Conservation (phyloP, 2,329 filamentous ascomycete species). For the Penicillium sp. region DNA sequence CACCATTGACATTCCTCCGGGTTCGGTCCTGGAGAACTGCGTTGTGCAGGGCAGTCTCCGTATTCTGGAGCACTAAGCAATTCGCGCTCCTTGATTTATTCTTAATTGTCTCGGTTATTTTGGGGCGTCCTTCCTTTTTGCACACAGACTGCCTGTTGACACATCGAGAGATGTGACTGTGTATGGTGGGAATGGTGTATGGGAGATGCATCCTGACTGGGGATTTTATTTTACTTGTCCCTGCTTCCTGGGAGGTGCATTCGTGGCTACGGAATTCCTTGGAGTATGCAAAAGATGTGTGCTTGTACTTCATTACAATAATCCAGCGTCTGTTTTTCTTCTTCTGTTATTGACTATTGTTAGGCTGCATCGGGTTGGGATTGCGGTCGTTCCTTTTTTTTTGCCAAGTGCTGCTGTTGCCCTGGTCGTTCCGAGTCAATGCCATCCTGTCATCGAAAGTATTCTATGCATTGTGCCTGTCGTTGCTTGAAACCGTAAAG, state of each 20-base stretch:
- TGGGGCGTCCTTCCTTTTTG: neutral
- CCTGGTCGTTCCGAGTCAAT: constrained; percentile 21
- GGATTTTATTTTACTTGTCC: constrained; percentile 8
- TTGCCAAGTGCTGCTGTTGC: constrained; percentile 20
- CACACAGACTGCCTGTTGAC: too few relatives aligned
- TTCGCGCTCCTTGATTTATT: neutral
- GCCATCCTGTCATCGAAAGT: constrained; percentile 4
- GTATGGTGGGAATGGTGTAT: neutral
- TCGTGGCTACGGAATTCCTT: constrained; percentile 27
- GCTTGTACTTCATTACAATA: constrained; percentile 34
- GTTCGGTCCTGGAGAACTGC: constrained; percentile 96
- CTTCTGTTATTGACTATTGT: constrained; percentile 13
- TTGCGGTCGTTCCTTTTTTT: constrained; percentile 14
- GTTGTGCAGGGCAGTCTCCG: constrained; percentile 96
- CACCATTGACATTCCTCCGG: constrained; percentile 96
- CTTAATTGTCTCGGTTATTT: neutral
- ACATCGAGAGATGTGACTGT: neutral
- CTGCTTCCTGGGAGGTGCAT: constrained; percentile 24
- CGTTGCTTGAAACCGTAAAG: too few relatives aligned
- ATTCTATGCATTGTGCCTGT: too few relatives aligned
- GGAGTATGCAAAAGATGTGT: constrained; percentile 31
- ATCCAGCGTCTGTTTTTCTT: constrained; percentile 29
- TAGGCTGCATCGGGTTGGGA: constrained; percentile 15
- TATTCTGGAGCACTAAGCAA: constrained; percentile 64
- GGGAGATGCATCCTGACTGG: neutral